phyloP scores from a whole-genome alignment of 2,329 filamentous ascomycete genomes.

The Ophiostoma tasmaniense region DNA sequence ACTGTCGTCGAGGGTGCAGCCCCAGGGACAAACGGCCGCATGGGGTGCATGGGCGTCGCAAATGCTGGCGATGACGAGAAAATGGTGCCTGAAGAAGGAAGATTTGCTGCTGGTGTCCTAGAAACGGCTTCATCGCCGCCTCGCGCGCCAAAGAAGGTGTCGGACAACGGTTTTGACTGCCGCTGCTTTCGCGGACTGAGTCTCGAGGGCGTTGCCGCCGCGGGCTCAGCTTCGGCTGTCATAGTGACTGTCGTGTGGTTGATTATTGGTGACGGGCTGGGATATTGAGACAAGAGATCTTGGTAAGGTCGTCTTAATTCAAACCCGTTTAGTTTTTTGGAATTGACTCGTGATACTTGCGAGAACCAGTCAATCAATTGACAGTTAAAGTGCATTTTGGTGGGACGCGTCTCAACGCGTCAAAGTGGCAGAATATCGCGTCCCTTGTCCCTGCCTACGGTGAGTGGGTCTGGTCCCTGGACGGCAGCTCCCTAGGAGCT shows the following conservation, averaged over 20 bases:
- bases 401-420: constrained; percentile 19
- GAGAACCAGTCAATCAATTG: neutral
- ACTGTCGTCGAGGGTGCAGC: constrained; percentile 34
- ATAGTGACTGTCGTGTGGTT: constrained; percentile 17
- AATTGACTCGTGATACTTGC: neutral
- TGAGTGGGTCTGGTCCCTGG: neutral
- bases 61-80: constrained; percentile 89
- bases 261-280: neutral
- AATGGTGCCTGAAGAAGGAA: constrained; percentile 46
- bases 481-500: neutral
- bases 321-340: neutral
- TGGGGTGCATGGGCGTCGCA: constrained; percentile 73
- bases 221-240: constrained; percentile 18
- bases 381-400: constrained; percentile 9
- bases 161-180: constrained; percentile 27
- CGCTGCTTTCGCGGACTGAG: constrained; percentile 25
- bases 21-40: constrained; percentile 53
- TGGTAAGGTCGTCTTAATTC: neutral
- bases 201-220: constrained; percentile 12
- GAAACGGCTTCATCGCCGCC: constrained; percentile 20
- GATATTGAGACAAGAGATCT: neutral
- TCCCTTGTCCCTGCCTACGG: neutral
- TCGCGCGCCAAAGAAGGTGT: constrained; percentile 31
- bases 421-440: constrained; percentile 18
- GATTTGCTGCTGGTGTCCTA: constrained; percentile 23